phyloP scores from a whole-genome alignment of 305 asterid genomes.

The Solanum hybrid region DNA sequence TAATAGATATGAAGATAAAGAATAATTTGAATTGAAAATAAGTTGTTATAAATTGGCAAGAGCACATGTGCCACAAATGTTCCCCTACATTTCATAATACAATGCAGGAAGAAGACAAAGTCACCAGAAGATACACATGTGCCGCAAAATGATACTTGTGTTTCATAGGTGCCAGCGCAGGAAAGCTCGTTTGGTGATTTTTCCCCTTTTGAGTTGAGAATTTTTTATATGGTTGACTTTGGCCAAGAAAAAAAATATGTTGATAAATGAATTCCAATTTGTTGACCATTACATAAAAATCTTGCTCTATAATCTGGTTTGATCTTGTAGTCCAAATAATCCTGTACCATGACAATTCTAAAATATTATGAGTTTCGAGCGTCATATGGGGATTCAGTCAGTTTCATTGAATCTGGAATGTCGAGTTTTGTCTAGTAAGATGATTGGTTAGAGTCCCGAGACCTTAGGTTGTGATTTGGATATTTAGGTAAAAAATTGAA shows the following conservation, averaged over 20 bases:
- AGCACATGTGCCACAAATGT: too few species aligned
- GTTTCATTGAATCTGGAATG: neutral
- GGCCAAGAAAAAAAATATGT: too few species aligned
- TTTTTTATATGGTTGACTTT: neutral
- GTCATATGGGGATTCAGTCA: neutral
- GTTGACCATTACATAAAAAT: neutral
- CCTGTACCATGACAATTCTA: neutral
- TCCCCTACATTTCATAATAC: too few species aligned
- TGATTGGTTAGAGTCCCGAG: neutral
- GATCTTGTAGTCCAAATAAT: neutral
- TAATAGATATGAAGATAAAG: too few species aligned
- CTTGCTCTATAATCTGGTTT: neutral
- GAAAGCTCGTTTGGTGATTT: neutral
- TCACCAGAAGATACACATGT: too few species aligned
- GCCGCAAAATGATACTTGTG: too few species aligned
- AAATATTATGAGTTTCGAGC: neutral
- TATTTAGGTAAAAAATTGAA: neutral
- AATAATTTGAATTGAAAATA: too few species aligned
- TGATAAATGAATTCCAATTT: too few species aligned
- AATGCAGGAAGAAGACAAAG: too few species aligned
- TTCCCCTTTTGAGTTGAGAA: neutral
- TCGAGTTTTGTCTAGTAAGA: neutral
- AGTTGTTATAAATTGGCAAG: too few species aligned
- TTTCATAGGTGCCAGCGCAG: too few species aligned
- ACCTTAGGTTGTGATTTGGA: neutral